phyloP scores from a whole-genome alignment of 2,329 filamentous ascomycete genomes.

The Pestalotiopsis sp. region DNA sequence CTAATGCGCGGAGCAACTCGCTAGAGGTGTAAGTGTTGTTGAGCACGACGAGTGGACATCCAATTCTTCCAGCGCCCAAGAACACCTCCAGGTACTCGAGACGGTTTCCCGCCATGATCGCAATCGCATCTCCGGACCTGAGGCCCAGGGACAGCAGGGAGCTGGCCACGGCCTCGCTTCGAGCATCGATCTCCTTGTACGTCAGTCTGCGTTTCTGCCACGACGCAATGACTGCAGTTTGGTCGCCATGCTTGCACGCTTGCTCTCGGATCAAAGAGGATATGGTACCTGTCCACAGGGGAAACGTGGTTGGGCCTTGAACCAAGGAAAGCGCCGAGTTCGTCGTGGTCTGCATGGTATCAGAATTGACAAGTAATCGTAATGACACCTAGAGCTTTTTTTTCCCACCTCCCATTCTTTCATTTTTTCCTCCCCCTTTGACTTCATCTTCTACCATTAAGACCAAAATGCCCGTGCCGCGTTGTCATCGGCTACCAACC shows the following conservation, averaged over 20 bases:
- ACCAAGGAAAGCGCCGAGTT: background rate
- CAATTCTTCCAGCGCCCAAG: constrained; percentile 35
- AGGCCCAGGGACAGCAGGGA: constrained; percentile 1
- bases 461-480: background rate
- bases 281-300: background rate
- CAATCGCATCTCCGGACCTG: constrained; percentile 15
- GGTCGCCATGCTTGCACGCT: background rate
- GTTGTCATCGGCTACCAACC: background rate
- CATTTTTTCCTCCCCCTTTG: background rate
- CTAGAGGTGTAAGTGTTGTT: constrained; percentile 33
- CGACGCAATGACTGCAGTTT: background rate
- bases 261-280: background rate
- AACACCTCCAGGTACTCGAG: constrained; percentile 32
- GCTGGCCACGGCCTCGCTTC: background rate
- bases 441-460: background rate
- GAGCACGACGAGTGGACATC: constrained; percentile 32
- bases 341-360: background rate
- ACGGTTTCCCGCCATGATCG: constrained; percentile 30
- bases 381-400: background rate
- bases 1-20: background rate
- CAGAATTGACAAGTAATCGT: background rate
- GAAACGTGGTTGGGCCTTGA: background rate
- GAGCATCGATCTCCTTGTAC: background rate
- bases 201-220: background rate
- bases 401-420: background rate